Percentiles rank a stretch among this genome's conserved stretches.
These are phyloP conservation scores for Phytophthora ramorum DNA, from an alignment of 352 stramenopile genomes.

Conservation along the genomic window DNA sequence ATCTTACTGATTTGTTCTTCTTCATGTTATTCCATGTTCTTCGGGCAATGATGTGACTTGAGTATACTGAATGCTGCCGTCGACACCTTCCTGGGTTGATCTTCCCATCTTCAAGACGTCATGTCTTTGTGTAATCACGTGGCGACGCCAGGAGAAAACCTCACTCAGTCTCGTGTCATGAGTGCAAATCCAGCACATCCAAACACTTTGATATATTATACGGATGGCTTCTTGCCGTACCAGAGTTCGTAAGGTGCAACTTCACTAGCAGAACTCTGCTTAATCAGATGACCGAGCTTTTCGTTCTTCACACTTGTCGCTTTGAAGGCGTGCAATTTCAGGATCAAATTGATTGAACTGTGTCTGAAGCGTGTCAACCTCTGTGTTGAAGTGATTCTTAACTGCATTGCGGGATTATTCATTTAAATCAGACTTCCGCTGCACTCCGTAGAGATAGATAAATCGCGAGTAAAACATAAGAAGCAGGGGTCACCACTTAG, in stretches of 20 bases:
- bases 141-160: no score
- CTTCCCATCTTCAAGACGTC: no score
- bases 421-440: neutral
- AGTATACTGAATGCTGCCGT: no score
- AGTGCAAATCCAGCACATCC: neutral
- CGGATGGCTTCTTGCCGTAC: neutral
- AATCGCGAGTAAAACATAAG: conserved; percentile 15
- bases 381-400: conserved; percentile 1
- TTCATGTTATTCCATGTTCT: no score
- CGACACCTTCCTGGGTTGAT: no score
- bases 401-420: neutral
- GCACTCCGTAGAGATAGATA: conserved; percentile 1
- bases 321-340: neutral
- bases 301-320: neutral
- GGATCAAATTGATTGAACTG: neutral
- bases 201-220: neutral
- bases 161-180: no score
- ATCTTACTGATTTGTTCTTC: no score
- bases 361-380: neutral
- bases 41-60: no score
- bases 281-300: neutral
- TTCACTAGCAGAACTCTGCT: neutral
- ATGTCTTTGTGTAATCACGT: no score
- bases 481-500: conserved; percentile 9
- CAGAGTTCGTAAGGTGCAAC: neutral